Conservation (phyloP, 441 rosid genomes). For the Aleurites moluccanus region DNA sequence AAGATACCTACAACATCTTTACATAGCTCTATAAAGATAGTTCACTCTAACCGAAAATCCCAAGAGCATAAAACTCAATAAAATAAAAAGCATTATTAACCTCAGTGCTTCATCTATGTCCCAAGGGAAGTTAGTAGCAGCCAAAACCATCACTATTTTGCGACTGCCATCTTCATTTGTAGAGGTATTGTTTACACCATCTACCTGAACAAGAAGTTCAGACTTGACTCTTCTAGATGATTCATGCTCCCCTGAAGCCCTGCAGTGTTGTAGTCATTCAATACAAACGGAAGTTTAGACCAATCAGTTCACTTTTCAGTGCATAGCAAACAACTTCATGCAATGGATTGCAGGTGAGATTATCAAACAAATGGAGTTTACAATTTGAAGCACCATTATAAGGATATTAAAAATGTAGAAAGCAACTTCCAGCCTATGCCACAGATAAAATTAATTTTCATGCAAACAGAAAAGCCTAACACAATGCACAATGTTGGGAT, state of each 20-base stretch:
- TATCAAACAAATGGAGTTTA: background rate
- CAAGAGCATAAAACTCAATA: conserved; percentile 4
- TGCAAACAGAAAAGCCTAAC: background rate
- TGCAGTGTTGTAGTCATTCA: conserved; percentile 29
- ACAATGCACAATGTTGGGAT: background rate
- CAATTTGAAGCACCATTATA: background rate
- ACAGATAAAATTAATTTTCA: background rate
- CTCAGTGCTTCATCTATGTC: conserved; percentile 99
- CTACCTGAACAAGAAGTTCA: conserved; percentile 99
- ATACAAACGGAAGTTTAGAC: background rate
- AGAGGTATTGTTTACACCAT: conserved; percentile 85
- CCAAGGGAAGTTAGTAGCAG: conserved; percentile 99
- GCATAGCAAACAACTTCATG: background rate
- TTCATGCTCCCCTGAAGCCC: conserved; percentile 99
- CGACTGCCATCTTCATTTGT: conserved; percentile 94
- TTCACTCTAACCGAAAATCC: background rate
- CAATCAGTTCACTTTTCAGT: background rate
- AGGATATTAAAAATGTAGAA: background rate
- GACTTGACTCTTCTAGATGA: conserved; percentile 99
- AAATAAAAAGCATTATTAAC: conserved; percentile 34
- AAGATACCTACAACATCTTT: background rate
- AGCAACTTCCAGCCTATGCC: conserved; percentile 5
- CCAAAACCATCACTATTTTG: conserved; percentile 97
- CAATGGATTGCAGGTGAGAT: background rate
- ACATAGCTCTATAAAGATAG: background rate